These are phyloP conservation scores for Jamesozyma rosinii DNA, from an alignment of 805 yeast genomes.

Conservation along the genomic window DNA sequence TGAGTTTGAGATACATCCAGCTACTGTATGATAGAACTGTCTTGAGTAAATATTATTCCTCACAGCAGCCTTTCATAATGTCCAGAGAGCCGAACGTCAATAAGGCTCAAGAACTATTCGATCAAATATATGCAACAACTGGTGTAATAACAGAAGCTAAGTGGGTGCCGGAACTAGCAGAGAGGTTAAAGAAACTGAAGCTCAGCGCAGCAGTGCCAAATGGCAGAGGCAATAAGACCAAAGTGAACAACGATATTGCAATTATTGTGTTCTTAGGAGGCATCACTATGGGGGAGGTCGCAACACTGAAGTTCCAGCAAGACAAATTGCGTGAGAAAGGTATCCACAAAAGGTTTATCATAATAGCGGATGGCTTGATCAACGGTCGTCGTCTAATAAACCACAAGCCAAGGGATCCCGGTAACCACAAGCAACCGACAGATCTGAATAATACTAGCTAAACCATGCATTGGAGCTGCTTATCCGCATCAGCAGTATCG, in stretches of 20 bases:
- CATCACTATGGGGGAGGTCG: constrained; percentile 72
- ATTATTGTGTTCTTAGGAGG: constrained; percentile 72
- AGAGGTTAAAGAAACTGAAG: constrained; percentile 2
- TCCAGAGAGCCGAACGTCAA: constrained; percentile 21
- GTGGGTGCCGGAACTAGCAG: constrained; percentile 18
- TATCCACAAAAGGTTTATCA: constrained; percentile 33
- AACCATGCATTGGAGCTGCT: not conserved
- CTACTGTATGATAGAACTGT: constrained; percentile 51
- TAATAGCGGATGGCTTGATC: constrained; percentile 41
- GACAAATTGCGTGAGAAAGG: constrained; percentile 32
- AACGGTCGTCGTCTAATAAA: constrained; percentile 32
- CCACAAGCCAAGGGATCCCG: not conserved
- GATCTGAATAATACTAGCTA: too few species aligned
- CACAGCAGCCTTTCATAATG: constrained; percentile 28
- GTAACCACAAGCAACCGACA: not conserved
- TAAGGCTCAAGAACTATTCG: constrained; percentile 18
- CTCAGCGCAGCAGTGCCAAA: not conserved
- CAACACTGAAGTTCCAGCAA: constrained; percentile 59
- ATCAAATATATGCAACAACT: constrained; percentile 20
- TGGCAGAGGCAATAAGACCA: not conserved
- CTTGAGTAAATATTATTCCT: constrained; percentile 30
- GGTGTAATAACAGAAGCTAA: constrained; percentile 10
- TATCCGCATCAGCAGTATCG: not conserved
- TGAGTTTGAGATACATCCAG: constrained; percentile 61
- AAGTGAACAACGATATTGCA: constrained; percentile 16